A percentile compares a stretch with the other conserved stretches of the same genome.
Conservation (phyloP, 345 rosid species). For the Citropsis articulata region DNA sequence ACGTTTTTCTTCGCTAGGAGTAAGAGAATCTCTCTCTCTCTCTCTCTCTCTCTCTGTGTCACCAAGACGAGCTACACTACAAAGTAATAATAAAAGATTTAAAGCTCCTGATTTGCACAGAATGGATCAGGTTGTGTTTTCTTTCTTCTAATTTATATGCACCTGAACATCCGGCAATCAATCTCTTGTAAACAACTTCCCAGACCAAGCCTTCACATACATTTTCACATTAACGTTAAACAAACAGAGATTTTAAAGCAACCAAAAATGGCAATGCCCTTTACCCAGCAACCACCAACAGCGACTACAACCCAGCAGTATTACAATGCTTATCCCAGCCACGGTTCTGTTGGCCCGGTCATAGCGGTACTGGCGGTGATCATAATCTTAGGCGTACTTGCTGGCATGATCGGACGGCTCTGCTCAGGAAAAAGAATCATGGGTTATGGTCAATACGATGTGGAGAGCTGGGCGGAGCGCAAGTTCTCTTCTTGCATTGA, state of each 20-base stretch:
- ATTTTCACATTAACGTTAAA: not conserved
- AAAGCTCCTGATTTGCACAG: not conserved
- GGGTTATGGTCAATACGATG: constrained; percentile 57
- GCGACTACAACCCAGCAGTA: constrained; percentile 28
- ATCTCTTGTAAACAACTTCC: not conserved
- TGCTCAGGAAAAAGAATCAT: constrained; percentile 65
- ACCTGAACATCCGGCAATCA: not conserved
- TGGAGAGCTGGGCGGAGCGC: constrained; percentile 73
- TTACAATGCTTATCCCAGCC: constrained; percentile 26
- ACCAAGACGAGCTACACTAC: not conserved
- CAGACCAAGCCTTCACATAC: not conserved
- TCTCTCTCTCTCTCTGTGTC: too few relatives aligned
- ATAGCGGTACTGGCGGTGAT: constrained; percentile 54
- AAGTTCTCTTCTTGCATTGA: constrained; percentile 73
- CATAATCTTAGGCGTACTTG: constrained; percentile 39
- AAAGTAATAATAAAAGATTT: not conserved
- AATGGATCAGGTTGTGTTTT: not conserved
- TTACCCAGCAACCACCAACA: constrained; percentile 45
- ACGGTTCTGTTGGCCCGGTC: constrained; percentile 48
- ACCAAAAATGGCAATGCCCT: constrained; percentile 37
- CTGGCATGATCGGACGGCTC: constrained; percentile 61
- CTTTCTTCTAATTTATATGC: not conserved
- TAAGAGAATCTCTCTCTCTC: too few relatives aligned
- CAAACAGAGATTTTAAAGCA: not conserved
- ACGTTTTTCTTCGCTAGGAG: too few relatives aligned